Evolutionary conservation across 768 basidiomycete genomes (phyloP).

Genomic region (Boletus tylopilopsis): DNA sequence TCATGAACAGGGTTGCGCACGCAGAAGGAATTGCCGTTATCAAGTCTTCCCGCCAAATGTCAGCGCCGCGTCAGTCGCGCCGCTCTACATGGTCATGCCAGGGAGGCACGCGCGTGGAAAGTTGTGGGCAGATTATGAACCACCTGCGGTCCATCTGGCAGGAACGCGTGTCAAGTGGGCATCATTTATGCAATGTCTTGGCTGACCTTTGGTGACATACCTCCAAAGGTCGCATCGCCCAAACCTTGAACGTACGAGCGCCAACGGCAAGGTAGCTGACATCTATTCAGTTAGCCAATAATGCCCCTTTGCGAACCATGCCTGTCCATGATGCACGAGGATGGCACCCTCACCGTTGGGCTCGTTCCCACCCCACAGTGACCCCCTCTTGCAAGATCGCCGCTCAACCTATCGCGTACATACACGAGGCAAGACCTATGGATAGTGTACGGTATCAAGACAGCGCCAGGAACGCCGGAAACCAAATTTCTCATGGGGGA

Average conservation of each 20-base stretch:
- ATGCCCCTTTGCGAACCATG: not conserved
- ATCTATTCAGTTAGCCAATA: not conserved
- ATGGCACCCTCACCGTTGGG: constrained; percentile 1
- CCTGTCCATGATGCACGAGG: constrained; percentile 5
- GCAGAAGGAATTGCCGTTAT: not conserved
- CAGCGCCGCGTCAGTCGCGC: not conserved
- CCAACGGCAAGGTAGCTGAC: constrained; percentile 8
- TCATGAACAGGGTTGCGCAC: not conserved
- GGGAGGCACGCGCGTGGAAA: constrained; percentile 10
- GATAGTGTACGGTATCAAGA: constrained; percentile 31
- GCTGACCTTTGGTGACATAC: constrained; percentile 11
- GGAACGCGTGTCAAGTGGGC: not conserved
- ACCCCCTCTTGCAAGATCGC: constrained; percentile 15
- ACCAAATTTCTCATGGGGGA: constrained; percentile 22
- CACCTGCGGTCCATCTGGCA: not conserved
- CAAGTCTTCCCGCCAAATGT: not conserved
- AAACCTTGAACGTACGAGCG: constrained; percentile 15
- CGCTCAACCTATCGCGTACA: constrained; percentile 16
- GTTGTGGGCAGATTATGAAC: not conserved
- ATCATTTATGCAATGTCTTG: constrained; percentile 1
- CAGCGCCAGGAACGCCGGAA: not conserved
- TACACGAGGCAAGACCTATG: constrained; percentile 31
- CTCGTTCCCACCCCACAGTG: constrained; percentile 25
- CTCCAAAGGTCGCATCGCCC: not conserved
- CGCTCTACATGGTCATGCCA: not conserved